These are phyloP conservation scores for Barbatosphaeria neglecta DNA, from an alignment of 495 filamentous ascomycete species.

Conservation along the genomic window DNA sequence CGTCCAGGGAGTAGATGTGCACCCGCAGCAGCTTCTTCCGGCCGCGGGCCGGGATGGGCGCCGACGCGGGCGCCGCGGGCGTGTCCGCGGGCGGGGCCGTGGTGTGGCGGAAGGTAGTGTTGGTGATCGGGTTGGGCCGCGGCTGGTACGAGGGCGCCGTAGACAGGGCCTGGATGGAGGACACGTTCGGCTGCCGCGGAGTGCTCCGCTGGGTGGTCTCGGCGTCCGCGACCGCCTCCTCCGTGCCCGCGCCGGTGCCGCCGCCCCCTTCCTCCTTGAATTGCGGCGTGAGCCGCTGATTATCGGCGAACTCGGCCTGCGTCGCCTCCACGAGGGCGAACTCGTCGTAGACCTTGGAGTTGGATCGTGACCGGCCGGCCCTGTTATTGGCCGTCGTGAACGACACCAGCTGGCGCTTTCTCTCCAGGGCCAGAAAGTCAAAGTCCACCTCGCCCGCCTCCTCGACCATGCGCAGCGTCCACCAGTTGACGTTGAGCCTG, in stretches of 20 bases:
- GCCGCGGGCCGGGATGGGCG: constrained; percentile 38
- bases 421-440: constrained; percentile 79
- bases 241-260: too few relatives aligned
- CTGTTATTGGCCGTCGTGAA: constrained; percentile 86
- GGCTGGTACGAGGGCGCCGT: constrained; percentile 13
- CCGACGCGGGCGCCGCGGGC: constrained; percentile 50
- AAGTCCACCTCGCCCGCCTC: constrained; percentile 79
- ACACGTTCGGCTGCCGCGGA: constrained; percentile 28
- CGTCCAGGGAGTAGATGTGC: constrained; percentile 67
- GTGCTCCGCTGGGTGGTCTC: constrained; percentile 29
- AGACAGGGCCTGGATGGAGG: constrained; percentile 12
- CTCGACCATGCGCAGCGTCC: constrained; percentile 90
- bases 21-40: constrained; percentile 71
- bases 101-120: constrained; percentile 43
- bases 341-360: constrained; percentile 81
- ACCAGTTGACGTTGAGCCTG: constrained; percentile 78
- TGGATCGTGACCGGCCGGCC: constrained; percentile 54
- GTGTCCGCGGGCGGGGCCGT: constrained; percentile 49
- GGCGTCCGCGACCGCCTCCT: constrained; percentile 23
- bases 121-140: constrained; percentile 49
- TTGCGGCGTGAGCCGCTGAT: constrained; percentile 62
- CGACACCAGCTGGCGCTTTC: constrained; percentile 66
- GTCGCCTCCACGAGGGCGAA: constrained; percentile 83
- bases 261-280: constrained; percentile 46
- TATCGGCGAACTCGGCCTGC: constrained; percentile 63